Evolutionary conservation across 495 filamentous ascomycete genomes (phyloP), one percentile per base, ranked within the genome.

Genomic region (Annulohypoxylon maeteangense): DNA sequence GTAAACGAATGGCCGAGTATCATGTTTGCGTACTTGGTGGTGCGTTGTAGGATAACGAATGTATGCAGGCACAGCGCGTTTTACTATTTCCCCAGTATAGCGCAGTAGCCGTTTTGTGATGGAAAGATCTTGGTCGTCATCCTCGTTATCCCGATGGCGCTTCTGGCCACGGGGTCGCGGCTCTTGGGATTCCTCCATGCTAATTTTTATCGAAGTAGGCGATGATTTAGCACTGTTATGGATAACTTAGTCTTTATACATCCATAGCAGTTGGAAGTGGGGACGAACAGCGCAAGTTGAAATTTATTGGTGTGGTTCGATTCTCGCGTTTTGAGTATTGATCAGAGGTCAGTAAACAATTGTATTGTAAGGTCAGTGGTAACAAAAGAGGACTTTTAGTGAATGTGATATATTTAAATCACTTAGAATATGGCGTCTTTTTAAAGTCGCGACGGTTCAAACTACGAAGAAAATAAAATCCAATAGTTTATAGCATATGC

Each of bases 81-180:
- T n/a, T n/a, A n/a, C n/a, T n/a, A n/a, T n/a, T n/a, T n/a, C n/a
- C n/a, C n/a, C n/a, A n/a, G n/a, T n/a, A n/a, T n/a, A n/a, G n/a
- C n/a, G n/a, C n/a, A n/a, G n/a, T n/a, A n/a, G n/a, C 4, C 55
- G 55, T 44, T 58, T 58, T 58, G 51, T 16, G 4, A 12, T 42
- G 8, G 40, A 1, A 1, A 11, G 25, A 6, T 29, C 27, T 12
- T 16, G 12, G 7, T 16, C 10, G 38, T 22, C 56, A 16, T 45
- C 12, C 8, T 40, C 5, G 18, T 57, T 18, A 23, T 57, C 54
- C 14, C 29, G 54, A 22, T 7, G 18, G 34, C 34, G 54, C 32
- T 57, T 57, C 20, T 38, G 4, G 10, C 54, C 54, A 6, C 20
- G 18, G 4, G 12, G 7, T 29, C 4, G 38, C 22, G 36, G 6